Evolutionary conservation across 108 stramenopile species (phyloP).

Genomic region (Fistulifera pelliculosa): DNA sequence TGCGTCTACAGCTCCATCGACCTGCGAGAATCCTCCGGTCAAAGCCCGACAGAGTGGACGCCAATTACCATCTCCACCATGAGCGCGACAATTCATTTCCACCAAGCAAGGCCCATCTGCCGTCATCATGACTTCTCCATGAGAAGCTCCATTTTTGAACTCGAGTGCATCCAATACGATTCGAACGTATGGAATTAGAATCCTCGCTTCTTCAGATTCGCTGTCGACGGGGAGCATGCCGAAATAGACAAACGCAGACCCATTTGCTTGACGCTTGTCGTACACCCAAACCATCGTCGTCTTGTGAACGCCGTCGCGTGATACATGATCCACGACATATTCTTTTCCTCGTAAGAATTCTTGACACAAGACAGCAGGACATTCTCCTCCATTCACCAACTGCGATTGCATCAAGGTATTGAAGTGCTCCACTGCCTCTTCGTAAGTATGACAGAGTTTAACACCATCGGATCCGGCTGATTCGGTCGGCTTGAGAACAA

Average conservation of each 20-base stretch:
- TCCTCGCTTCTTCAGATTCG: constrained; percentile 44
- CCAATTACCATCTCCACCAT: constrained; percentile 94
- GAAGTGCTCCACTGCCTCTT: constrained; percentile 49
- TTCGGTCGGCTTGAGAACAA: constrained; percentile 89
- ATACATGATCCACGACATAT: constrained; percentile 75
- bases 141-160: constrained; percentile 62
- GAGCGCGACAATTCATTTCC: constrained; percentile 90
- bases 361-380: constrained; percentile 32
- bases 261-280: constrained; percentile 82
- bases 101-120: constrained; percentile 83
- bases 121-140: constrained; percentile 73
- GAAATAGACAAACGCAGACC: constrained; percentile 82
- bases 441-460: constrained; percentile 34
- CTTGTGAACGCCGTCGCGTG: constrained; percentile 68
- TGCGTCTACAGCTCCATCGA: constrained; percentile 73
- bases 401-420: constrained; percentile 35
- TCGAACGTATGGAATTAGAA: constrained; percentile 73
- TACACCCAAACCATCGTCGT: constrained; percentile 84
- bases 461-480: constrained; percentile 83
- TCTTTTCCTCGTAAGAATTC: constrained; percentile 47
- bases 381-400: constrained; percentile 40
- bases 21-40: constrained; percentile 75
- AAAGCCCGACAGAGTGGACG: constrained; percentile 54
- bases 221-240: constrained; percentile 49
- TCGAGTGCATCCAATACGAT: constrained; percentile 65